Percentiles rank a stretch among this genome's conserved stretches.
phyloP scores from a whole-genome alignment of 352 stramenopile species.

The Phytophthora macrochlamydospora region DNA sequence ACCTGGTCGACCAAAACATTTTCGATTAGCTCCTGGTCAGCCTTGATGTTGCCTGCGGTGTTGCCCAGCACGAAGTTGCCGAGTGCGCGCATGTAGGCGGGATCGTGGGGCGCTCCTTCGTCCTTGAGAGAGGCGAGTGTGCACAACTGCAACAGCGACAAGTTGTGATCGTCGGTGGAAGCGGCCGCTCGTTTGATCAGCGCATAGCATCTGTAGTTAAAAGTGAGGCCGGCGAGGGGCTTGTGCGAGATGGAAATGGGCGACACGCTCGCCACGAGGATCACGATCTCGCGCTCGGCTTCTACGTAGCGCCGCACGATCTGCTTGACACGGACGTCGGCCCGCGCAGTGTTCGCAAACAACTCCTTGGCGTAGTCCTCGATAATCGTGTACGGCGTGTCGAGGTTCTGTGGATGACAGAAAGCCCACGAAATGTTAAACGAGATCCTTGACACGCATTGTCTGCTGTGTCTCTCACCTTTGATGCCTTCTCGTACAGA shows the following conservation, averaged over 20 bases:
- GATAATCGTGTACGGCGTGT: slow-evolving; percentile 33
- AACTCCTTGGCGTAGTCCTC: slow-evolving; percentile 38
- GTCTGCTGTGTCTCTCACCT: slow-evolving; percentile 10
- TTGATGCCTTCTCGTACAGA: slow-evolving; percentile 36
- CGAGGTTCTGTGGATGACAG: slow-evolving; percentile 16
- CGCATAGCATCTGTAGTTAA: slow-evolving; percentile 61
- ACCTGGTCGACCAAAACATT: slow-evolving; percentile 20
- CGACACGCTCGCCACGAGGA: slow-evolving; percentile 53
- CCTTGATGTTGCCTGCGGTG: slow-evolving; percentile 33
- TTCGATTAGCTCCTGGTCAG: slow-evolving; percentile 34
- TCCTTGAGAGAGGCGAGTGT: slow-evolving; percentile 26
- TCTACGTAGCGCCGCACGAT: slow-evolving; percentile 59
- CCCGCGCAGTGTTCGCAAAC: slow-evolving; percentile 24
- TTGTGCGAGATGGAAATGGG: slow-evolving; percentile 56
- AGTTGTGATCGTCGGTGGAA: slow-evolving; percentile 9
- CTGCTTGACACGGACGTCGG: slow-evolving; percentile 52
- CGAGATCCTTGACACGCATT: no score
- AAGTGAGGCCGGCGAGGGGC: slow-evolving; percentile 34
- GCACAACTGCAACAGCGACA: slow-evolving; percentile 25
- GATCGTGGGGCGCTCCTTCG: slow-evolving; percentile 16
- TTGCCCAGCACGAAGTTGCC: slow-evolving; percentile 32
- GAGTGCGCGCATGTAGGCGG: slow-evolving; percentile 26
- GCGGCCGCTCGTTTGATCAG: slow-evolving; percentile 28
- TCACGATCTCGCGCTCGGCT: slow-evolving; percentile 51
- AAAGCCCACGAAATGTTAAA: no score